A percentile compares a stretch with the other conserved stretches of the same genome.
phyloP scores from a whole-genome alignment of 2,329 filamentous ascomycete species.

The Rosellinia necatrix region DNA sequence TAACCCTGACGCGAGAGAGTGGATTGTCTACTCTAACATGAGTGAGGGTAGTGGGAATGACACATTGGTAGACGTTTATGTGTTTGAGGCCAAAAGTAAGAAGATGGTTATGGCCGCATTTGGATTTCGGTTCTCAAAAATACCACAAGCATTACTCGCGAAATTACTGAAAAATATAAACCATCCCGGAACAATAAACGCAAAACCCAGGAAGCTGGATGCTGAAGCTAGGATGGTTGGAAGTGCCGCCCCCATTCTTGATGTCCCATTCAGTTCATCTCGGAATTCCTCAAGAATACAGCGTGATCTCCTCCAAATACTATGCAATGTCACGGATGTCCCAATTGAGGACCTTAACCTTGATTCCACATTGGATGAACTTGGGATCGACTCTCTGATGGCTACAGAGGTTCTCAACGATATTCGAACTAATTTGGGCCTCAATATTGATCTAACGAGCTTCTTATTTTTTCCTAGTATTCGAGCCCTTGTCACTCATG shows the following conservation, averaged over 20 bases:
- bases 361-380: constrained; percentile 20
- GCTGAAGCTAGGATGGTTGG: background rate
- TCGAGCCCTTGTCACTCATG: constrained; percentile 16
- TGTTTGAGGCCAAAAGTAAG: constrained; percentile 25
- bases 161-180: constrained; percentile 25
- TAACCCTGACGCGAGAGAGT: constrained; percentile 23
- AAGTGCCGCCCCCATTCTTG: background rate
- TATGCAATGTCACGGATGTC: constrained; percentile 28
- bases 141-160: constrained; percentile 13
- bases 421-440: constrained; percentile 17
- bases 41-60: constrained; percentile 21
- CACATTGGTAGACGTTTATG: constrained; percentile 22
- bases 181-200: background rate
- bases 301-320: constrained; percentile 22
- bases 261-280: background rate
- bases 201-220: background rate
- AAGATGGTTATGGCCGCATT: constrained; percentile 30
- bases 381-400: constrained; percentile 31
- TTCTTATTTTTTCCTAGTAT: constrained; percentile 25
- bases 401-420: constrained; percentile 31
- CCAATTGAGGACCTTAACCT: constrained; percentile 21
- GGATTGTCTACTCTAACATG: constrained; percentile 27
- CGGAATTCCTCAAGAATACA: constrained; percentile 11
- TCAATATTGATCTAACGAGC: constrained; percentile 27
- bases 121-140: constrained; percentile 25